Base-by-base conservation (phyloP, 208 protist genomes). In the Trichomonas tenax region DNA sequence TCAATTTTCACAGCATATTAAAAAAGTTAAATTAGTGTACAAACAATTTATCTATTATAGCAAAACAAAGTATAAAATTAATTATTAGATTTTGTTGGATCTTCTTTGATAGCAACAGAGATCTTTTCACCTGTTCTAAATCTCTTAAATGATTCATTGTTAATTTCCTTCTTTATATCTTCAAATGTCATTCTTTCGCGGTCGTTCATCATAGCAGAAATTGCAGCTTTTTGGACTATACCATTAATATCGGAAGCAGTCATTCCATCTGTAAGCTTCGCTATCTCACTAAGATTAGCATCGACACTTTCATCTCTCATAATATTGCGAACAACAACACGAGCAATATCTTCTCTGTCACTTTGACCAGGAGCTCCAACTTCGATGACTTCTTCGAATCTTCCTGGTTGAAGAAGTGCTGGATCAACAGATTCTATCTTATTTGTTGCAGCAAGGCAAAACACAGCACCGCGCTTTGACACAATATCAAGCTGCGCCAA, bases 371-470 rank as follows among this genome's bases (percentile, higher is more conserved):
- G 82, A 1, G 17, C 6, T 0, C 40, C 10, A 15, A 89, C 36
- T 46, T 89, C 82, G n/a, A 89, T 89, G 34, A 89, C 40, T 89
- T 89, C 82, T 46, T 89, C 82, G 36, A 89, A 89, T 11, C 82
- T 45, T 89, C 82, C 82, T 44, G 82, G 82, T 31, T 89, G 82
- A 10, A 89, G 40, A 4, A 89, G 40, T 23, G 82, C 82, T 15
- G 82, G 38, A 31, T 89, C 82, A 45, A 89, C 82, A n/a, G 82
- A 31, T 31, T 89, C 82, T n/a, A 89, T n/a, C 4, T 31, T 38
- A 48, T 89, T 89, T 1, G 82, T 89, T 45, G 82, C 82, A 4
- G 82, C 82, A 4, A 89, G 23, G 23, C 82, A 89, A 48, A 89
- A 44, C 4, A 89, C 82, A n/a, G 82, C 10, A 44, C 82, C 82